Evolutionary conservation across 2,329 filamentous ascomycete species (phyloP).

Genomic region (Talaromyces sp.): DNA sequence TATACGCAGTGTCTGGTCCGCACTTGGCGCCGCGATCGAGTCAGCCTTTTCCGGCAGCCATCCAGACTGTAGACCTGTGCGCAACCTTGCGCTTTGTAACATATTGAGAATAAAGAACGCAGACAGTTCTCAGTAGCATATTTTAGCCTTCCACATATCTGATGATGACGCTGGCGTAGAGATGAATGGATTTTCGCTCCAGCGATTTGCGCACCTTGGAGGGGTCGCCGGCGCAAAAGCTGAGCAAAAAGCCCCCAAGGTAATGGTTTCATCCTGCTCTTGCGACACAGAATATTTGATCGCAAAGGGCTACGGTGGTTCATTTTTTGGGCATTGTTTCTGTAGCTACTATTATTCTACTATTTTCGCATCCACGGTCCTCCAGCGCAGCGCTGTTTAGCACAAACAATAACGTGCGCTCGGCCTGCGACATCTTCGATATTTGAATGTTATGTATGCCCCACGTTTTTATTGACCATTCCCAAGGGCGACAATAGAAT

Average conservation of each 20-base stretch:
- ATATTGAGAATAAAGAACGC: background rate
- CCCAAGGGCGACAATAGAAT: background rate
- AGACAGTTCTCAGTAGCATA: background rate
- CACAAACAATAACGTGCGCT: background rate
- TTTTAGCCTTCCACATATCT: background rate
- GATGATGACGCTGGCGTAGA: background rate
- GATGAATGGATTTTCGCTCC: background rate
- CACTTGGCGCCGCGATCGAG: background rate
- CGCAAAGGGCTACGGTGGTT: background rate
- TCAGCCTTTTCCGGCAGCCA: background rate
- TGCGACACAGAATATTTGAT: background rate
- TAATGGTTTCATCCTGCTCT: background rate
- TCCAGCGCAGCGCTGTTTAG: background rate
- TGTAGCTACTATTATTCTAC: background rate
- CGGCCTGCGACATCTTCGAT: background rate
- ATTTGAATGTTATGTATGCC: no score
- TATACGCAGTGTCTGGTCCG: background rate
- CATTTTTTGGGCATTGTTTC: background rate
- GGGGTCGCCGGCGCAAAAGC: background rate
- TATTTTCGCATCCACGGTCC: background rate
- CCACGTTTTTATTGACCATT: background rate
- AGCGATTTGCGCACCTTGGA: background rate
- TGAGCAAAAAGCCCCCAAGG: background rate
- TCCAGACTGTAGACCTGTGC: background rate
- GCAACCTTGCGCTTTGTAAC: background rate